Evolutionary conservation across 768 basidiomycete genomes (phyloP), one percentile per base, ranked within the genome.

Genomic region (Mycena vitilis): DNA sequence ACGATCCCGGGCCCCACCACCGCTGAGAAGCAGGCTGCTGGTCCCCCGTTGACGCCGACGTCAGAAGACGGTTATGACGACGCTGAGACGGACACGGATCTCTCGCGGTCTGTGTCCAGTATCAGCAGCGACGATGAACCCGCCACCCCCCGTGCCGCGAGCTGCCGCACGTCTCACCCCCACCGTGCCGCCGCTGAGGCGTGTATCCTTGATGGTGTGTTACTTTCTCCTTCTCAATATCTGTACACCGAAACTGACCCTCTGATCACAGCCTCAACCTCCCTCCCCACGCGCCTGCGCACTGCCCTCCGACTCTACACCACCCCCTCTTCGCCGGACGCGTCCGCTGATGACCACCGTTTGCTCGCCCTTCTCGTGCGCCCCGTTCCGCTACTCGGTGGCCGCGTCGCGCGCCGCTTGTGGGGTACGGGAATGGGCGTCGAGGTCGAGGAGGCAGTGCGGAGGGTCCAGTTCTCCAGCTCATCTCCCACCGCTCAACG

Each of bases 391-490:
- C 66, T 71, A 25, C 73, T 75, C 66, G 69, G 71, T n/a, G 44
- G n/a, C 52, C 63, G 54, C 59, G 51, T 60, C 73, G 65, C 63
- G 76, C 37, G 75, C 76, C 40, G 70, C 73, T 60, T 73, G 36
- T 73, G 45, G 78, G 84, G 15, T 5, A 74, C 91, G 15, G 78
- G 81, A 20, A 18, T 68, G 34, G 82, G 78, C 16, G 77, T 91
- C 75, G 80, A 76, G 16, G 78, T 92, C 1, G 86, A 89, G 5
- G 85, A 87, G 40, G 91, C 92, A 6, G 81, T 76, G 16, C 77
- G 76, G 25, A 80, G 79, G 36, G 52, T 25, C 20, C 51, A 13
- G 7, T 20, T 16, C 1, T 45, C 44, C 13, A 16, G 44, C 44
- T 20, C 44, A 42, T 12, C 16, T 42, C 44, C 44, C 40, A 40